Conservation (phyloP, 139 green algal species). For the Dunaliella sp. region DNA sequence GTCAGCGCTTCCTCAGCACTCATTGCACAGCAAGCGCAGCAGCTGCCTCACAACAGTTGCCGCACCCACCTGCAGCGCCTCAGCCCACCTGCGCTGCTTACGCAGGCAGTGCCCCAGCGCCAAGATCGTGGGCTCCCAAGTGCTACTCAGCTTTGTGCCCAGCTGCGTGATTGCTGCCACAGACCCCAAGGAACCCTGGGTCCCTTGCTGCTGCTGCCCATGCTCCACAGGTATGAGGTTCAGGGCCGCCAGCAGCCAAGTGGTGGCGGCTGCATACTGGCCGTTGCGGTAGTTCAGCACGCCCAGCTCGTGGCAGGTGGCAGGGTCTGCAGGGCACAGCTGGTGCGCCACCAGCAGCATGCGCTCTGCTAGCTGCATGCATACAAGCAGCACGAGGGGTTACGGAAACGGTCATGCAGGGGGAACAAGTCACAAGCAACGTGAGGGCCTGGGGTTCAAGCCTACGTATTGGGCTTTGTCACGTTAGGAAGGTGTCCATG, state of each 20-base stretch:
- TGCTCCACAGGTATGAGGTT: slow-evolving; percentile 27
- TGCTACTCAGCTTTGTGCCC: background rate
- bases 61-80: slow-evolving; percentile 17
- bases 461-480: too few species aligned
- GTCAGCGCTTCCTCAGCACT: too few species aligned
- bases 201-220: background rate
- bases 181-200: background rate
- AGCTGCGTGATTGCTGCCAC: background rate
- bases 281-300: slow-evolving; percentile 68
- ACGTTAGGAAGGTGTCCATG: too few species aligned
- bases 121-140: slow-evolving; percentile 80
- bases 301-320: slow-evolving; percentile 87
- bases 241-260: slow-evolving; percentile 53
- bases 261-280: slow-evolving; percentile 44
- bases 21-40: too few species aligned
- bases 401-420: too few species aligned
- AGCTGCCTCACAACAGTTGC: too few species aligned
- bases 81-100: slow-evolving; percentile 63
- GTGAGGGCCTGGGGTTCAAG: too few species aligned
- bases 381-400: too few species aligned
- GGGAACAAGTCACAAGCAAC: too few species aligned
- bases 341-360: slow-evolving; percentile 50
- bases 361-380: slow-evolving; percentile 41
- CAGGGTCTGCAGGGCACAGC: slow-evolving; percentile 82
- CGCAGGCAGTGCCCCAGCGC: slow-evolving; percentile 87